Conservation (phyloP, 768 basidiomycete genomes). For the Boletellus ananiceps region DNA sequence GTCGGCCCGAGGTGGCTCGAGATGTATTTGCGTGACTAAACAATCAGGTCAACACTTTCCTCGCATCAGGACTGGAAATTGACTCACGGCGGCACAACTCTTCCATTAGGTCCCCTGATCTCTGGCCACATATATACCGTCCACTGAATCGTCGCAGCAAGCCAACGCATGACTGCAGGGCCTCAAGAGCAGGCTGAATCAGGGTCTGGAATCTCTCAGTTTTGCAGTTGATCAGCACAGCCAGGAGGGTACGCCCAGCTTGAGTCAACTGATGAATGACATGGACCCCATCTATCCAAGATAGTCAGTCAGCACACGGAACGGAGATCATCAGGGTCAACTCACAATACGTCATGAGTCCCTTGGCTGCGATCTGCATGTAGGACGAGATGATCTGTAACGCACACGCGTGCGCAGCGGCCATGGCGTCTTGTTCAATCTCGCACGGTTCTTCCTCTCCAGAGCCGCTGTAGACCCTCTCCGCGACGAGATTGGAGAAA, state of each 20-base stretch:
- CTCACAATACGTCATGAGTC: conserved; percentile 93
- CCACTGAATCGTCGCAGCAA: conserved; percentile 86
- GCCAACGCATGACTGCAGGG: conserved; percentile 81
- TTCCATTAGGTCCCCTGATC: conserved; percentile 90
- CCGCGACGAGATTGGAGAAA: conserved; percentile 72
- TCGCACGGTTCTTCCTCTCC: conserved; percentile 54
- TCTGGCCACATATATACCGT: conserved; percentile 85
- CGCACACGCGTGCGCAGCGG: conserved; percentile 70
- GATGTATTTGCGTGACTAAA: conserved; percentile 78
- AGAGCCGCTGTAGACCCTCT: conserved; percentile 48
- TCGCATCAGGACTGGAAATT: neutral
- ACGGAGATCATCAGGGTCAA: conserved; percentile 15
- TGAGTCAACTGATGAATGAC: conserved; percentile 95
- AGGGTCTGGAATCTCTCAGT: conserved; percentile 69
- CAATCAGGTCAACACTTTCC: conserved; percentile 13
- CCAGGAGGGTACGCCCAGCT: conserved; percentile 86
- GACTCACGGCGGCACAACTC: conserved; percentile 83
- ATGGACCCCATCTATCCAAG: conserved; percentile 75
- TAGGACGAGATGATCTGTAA: conserved; percentile 79
- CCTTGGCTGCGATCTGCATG: conserved; percentile 79
- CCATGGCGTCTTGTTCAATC: conserved; percentile 74
- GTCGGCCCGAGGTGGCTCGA: conserved; percentile 62
- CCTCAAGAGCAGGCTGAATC: conserved; percentile 79
- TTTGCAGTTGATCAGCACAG: conserved; percentile 84
- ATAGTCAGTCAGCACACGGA: conserved; percentile 11